These are phyloP conservation scores for Filosporella fistucella DNA, from an alignment of 495 filamentous ascomycete species.

Conservation along the genomic window DNA sequence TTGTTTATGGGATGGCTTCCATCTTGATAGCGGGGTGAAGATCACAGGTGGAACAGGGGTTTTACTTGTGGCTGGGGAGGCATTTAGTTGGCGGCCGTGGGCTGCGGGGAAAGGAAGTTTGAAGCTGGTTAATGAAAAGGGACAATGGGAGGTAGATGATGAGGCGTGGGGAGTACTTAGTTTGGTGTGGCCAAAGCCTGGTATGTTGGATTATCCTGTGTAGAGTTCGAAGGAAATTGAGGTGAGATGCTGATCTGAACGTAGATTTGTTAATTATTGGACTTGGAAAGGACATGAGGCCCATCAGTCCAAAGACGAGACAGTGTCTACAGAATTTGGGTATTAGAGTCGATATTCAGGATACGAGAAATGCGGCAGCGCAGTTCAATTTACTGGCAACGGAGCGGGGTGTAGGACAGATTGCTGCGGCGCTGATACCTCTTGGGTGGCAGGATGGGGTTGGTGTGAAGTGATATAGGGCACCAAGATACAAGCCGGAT, in stretches of 20 bases:
- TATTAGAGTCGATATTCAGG: slow-evolving; percentile 81
- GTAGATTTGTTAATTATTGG: slow-evolving; percentile 87
- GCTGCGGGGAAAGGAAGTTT: slow-evolving; percentile 28
- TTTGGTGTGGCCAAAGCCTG: slow-evolving; percentile 85
- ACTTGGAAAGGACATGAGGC: slow-evolving; percentile 67
- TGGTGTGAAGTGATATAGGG: slow-evolving; percentile 26
- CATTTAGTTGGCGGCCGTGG: slow-evolving; percentile 87
- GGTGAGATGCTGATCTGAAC: not conserved
- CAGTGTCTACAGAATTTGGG: slow-evolving; percentile 70
- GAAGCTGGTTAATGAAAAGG: slow-evolving; percentile 65
- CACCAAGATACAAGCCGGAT: too few species aligned
- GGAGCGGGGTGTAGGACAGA: slow-evolving; percentile 70
- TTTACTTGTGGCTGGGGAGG: slow-evolving; percentile 78
- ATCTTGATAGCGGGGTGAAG: slow-evolving; percentile 69
- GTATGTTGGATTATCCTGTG: slow-evolving; percentile 33
- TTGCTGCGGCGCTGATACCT: slow-evolving; percentile 87
- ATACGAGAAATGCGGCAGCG: slow-evolving; percentile 90
- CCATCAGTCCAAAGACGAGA: slow-evolving; percentile 71
- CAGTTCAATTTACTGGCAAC: slow-evolving; percentile 86
- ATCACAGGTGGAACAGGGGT: slow-evolving; percentile 62
- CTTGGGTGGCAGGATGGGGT: slow-evolving; percentile 69
- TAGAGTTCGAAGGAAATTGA: not conserved
- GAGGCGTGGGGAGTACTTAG: slow-evolving; percentile 75
- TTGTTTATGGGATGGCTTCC: slow-evolving; percentile 72
- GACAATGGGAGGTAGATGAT: slow-evolving; percentile 71